A percentile compares a stretch with the other conserved stretches of the same genome.
Conservation (phyloP, 805 yeast genomes). For the Wickerhamiella azymoides region DNA sequence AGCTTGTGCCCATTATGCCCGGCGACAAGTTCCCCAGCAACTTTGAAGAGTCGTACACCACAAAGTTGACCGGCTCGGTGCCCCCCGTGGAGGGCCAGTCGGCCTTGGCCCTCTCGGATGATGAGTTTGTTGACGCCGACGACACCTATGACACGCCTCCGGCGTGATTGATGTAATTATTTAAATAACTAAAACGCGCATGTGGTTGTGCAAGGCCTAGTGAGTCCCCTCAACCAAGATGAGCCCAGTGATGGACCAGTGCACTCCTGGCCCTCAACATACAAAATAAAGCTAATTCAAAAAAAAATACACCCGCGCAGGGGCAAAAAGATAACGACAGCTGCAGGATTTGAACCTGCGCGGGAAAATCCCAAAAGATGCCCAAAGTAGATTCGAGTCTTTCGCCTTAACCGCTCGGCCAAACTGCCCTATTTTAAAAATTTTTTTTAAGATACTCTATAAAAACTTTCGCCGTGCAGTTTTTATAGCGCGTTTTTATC, state of each 20-base stretch:
- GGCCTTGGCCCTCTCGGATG: constrained; percentile 2
- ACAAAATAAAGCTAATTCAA: too few species aligned
- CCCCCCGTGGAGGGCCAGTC: neutral
- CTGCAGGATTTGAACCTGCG: constrained; percentile 8
- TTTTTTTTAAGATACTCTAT: too few species aligned
- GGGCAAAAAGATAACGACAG: constrained; percentile 2
- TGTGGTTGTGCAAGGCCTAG: too few species aligned
- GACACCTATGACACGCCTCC: neutral
- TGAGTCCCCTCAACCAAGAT: too few species aligned
- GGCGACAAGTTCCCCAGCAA: constrained; percentile 58
- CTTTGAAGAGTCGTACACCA: constrained; percentile 54
- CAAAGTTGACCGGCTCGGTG: constrained; percentile 29
- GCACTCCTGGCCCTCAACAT: too few species aligned
- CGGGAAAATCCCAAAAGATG: constrained; percentile 8
- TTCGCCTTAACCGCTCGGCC: constrained; percentile 9
- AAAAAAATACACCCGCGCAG: too few species aligned
- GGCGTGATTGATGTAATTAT: neutral
- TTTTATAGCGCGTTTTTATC: too few species aligned
- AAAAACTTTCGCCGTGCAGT: too few species aligned
- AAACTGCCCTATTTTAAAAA: neutral
- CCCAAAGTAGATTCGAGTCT: constrained; percentile 6
- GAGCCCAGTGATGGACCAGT: too few species aligned
- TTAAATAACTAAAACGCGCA: neutral
- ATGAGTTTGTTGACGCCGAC: constrained; percentile 17
- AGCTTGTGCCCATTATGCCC: constrained; percentile 66